Conservation (phyloP, 2,329 filamentous ascomycete genomes). For the Metarhizium anisopliae region DNA sequence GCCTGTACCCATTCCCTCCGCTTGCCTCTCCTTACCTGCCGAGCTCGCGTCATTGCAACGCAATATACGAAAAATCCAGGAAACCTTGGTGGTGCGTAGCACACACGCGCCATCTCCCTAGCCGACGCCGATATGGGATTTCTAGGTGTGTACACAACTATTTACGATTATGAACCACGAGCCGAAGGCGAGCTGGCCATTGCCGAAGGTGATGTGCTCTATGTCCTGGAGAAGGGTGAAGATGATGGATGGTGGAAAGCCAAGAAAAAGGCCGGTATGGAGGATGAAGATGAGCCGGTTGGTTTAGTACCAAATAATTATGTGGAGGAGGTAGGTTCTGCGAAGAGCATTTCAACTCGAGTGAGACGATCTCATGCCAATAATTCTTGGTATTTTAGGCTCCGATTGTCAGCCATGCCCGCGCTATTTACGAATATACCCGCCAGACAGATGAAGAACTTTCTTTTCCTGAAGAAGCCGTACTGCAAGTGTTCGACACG, state of each 20-base stretch:
- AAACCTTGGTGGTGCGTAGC: neutral
- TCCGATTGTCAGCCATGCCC: conserved; percentile 59
- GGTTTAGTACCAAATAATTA: conserved; percentile 93
- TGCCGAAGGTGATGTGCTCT: conserved; percentile 78
- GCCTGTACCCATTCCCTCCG: neutral
- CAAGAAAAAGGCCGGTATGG: conserved; percentile 76
- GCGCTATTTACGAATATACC: conserved; percentile 96
- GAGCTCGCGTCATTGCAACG: neutral
- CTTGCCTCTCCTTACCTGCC: neutral
- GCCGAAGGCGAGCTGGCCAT: conserved; percentile 79
- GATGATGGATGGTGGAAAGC: conserved; percentile 91
- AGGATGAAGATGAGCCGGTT: conserved; percentile 85
- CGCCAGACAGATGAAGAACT: conserved; percentile 96
- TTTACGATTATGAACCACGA: conserved; percentile 90
- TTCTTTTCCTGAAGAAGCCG: conserved; percentile 83
- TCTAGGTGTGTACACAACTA: conserved; percentile 77
- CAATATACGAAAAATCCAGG: neutral
- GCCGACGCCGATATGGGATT: conserved; percentile 62
- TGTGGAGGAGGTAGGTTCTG: conserved; percentile 66
- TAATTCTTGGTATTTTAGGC: conserved; percentile 36
- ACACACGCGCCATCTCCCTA: neutral
- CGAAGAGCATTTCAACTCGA: neutral
- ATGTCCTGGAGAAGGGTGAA: conserved; percentile 71
- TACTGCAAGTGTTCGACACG: conserved; percentile 76
- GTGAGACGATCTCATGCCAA: neutral